Conservation (phyloP, 2,329 filamentous ascomycete genomes). For the Polytolypa hystricis region DNA sequence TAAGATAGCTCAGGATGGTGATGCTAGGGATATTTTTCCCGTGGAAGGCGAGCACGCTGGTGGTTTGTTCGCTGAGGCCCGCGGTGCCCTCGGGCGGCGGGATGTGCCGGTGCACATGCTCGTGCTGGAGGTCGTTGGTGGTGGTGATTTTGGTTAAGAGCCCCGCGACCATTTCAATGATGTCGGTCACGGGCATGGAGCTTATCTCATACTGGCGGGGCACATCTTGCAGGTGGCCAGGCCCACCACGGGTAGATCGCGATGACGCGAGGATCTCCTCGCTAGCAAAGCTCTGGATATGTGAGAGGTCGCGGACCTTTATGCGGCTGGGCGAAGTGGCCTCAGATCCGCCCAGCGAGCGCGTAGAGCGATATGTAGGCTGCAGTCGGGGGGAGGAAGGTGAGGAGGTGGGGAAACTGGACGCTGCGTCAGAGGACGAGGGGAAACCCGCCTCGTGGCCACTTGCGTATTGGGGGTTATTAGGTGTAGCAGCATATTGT, state of each 20-base stretch:
- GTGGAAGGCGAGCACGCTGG: conserved; percentile 82
- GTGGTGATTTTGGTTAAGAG: conserved; percentile 94
- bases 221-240: conserved; percentile 31
- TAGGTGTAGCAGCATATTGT: conserved; percentile 1
- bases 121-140: conserved; percentile 89
- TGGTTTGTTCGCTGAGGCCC: conserved; percentile 53
- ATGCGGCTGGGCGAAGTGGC: conserved; percentile 49
- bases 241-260: no score
- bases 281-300: conserved; percentile 78
- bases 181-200: conserved; percentile 90
- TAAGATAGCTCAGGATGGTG: conserved; percentile 90
- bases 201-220: conserved; percentile 79
- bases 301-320: conserved; percentile 75
- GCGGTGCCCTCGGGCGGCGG: conserved; percentile 48
- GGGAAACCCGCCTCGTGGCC: not conserved
- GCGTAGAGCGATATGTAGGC: conserved; percentile 34
- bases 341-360: conserved; percentile 32
- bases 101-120: conserved; percentile 70
- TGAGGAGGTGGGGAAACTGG: conserved; percentile 18
- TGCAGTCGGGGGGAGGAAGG: conserved; percentile 37
- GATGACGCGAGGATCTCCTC: conserved; percentile 58
- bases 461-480: no score
- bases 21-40: conserved; percentile 97
- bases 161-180: conserved; percentile 98
- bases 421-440: not conserved